These are phyloP conservation scores for Lycium barbarum DNA, from an alignment of 257 asterid genomes.

Conservation along the genomic window DNA sequence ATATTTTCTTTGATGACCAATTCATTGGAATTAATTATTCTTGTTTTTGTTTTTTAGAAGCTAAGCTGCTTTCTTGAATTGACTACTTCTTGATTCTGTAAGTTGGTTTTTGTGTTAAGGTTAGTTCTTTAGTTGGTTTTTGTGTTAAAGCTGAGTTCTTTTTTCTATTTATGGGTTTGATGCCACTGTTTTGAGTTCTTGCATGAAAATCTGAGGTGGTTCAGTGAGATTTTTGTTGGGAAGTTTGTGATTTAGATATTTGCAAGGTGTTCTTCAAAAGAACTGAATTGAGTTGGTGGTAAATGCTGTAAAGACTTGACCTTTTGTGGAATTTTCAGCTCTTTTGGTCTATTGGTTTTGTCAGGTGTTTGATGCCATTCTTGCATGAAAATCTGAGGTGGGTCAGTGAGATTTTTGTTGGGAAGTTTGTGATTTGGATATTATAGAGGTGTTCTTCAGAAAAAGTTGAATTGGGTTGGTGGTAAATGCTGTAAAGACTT, in stretches of 20 bases:
- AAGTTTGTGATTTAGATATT: too few relatives aligned
- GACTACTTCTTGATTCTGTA: conserved; percentile 13
- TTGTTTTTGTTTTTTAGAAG: conserved; percentile 2
- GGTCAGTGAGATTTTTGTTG: conserved; percentile 33
- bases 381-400: conserved; percentile 20
- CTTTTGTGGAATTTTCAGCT: too few relatives aligned
- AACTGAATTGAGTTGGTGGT: too few relatives aligned
- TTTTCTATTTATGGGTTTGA: background rate
- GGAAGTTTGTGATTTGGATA: conserved; percentile 31
- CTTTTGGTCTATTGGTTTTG: too few relatives aligned
- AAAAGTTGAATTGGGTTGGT: conserved; percentile 39
- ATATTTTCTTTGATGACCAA: background rate
- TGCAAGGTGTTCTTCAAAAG: too few relatives aligned
- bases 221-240: too few relatives aligned
- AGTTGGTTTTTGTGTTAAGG: conserved; percentile 19
- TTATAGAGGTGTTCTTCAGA: conserved; percentile 27
- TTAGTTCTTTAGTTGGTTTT: background rate
- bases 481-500: conserved; percentile 44
- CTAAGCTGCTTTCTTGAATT: conserved; percentile 25
- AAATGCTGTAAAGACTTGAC: too few relatives aligned
- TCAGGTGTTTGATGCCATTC: background rate
- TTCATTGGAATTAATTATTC: background rate
- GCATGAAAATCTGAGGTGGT: too few relatives aligned
- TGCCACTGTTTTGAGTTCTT: too few relatives aligned
- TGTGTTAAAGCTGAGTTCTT: too few relatives aligned